Conservation (phyloP, 2,329 filamentous ascomycete species). For the Cladophialophora exuberans region DNA sequence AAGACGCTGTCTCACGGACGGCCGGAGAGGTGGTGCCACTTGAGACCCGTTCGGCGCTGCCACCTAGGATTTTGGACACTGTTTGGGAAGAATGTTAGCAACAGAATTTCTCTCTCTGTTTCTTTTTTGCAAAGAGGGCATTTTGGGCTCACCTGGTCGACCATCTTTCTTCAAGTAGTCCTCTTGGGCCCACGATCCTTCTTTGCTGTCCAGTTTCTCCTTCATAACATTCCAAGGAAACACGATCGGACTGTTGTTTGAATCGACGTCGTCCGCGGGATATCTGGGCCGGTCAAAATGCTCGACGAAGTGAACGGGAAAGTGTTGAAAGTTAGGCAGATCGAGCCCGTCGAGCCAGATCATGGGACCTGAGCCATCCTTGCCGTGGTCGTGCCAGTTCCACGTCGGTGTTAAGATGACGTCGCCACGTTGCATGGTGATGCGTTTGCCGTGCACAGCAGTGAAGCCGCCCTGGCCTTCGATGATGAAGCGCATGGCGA, state of each 20-base stretch:
- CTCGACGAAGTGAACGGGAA: constrained; percentile 59
- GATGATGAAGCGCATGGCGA: constrained; percentile 62
- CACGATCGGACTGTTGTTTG: constrained; percentile 44
- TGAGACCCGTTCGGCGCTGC: constrained; percentile 50
- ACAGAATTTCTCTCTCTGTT: neutral
- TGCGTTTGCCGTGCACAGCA: constrained; percentile 58
- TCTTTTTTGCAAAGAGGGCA: neutral
- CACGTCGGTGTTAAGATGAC: constrained; percentile 62
- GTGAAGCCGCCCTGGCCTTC: constrained; percentile 61
- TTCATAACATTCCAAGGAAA: constrained; percentile 56
- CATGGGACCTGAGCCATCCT: constrained; percentile 57
- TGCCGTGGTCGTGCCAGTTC: constrained; percentile 65
- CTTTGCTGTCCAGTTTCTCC: constrained; percentile 42
- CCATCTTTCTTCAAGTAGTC: constrained; percentile 43
- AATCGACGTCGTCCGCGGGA: constrained; percentile 49
- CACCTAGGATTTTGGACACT: constrained; percentile 49
- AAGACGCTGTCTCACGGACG: constrained; percentile 55
- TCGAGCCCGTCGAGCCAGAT: constrained; percentile 64
- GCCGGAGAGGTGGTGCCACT: constrained; percentile 42
- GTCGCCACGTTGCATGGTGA: constrained; percentile 57
- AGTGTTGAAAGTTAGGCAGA: constrained; percentile 55
- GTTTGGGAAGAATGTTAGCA: neutral
- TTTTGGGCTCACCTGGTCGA: constrained; percentile 15
- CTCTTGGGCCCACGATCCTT: constrained; percentile 36
- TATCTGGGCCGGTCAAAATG: constrained; percentile 54